Conservation (phyloP, 176 grass and related monocot genomes). For the Leersia perrieri region DNA sequence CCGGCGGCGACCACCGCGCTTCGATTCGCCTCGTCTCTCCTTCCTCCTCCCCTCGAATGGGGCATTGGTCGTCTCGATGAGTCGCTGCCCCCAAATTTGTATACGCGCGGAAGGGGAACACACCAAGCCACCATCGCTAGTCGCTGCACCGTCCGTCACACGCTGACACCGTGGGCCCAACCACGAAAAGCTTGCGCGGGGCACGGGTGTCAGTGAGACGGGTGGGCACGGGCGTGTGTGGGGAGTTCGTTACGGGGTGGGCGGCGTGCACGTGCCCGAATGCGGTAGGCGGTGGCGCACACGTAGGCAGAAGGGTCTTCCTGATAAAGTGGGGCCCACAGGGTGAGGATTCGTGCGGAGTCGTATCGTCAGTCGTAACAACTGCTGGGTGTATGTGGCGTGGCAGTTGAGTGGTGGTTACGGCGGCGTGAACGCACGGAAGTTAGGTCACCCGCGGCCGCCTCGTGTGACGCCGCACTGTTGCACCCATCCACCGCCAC, state of each 20-base stretch:
- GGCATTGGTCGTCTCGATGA: not conserved
- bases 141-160: accelerated
- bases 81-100: conserved; percentile 35
- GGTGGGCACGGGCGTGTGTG: not conserved
- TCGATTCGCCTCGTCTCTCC: not conserved
- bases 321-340: conserved; percentile 40
- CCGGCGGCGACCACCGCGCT: not conserved
- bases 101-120: not conserved
- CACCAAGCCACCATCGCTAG: not conserved
- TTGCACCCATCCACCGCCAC: not conserved
- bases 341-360: not conserved
- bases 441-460: conserved; percentile 42
- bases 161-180: not conserved
- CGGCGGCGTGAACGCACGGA: conserved; percentile 1
- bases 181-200: not conserved
- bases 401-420: conserved; percentile 45
- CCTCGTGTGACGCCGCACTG: too few relatives aligned
- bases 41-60: not conserved
- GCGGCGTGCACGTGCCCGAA: conserved; percentile 44
- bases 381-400: conserved; percentile 13
- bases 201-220: not conserved
- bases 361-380: too few relatives aligned
- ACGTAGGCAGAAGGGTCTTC: conserved; percentile 1
- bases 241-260: conserved; percentile 16
- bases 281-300: conserved; percentile 32